phyloP scores from a whole-genome alignment of 2,329 filamentous ascomycete species.

The Penicillium sp. region DNA sequence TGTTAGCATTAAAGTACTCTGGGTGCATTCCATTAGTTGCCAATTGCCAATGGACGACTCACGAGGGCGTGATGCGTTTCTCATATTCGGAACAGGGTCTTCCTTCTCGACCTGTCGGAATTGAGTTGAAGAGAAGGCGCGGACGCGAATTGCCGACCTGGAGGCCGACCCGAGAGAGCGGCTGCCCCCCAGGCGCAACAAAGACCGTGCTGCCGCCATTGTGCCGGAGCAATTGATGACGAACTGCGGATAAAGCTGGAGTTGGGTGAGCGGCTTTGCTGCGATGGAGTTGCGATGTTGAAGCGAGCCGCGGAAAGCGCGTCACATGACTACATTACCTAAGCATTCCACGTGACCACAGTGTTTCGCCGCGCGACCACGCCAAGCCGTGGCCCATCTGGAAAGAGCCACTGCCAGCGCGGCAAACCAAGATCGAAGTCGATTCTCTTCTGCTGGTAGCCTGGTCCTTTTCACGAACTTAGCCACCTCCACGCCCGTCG shows the following conservation, averaged over 20 bases:
- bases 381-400: conserved; percentile 12
- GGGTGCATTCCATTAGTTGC: background rate
- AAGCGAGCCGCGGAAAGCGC: conserved; percentile 10
- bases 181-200: conserved; percentile 41
- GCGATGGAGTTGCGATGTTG: conserved; percentile 7
- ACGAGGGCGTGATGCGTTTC: conserved; percentile 55
- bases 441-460: conserved; percentile 20
- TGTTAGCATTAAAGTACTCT: background rate
- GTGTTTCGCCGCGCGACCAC: background rate
- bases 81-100: conserved; percentile 54
- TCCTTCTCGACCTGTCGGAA: conserved; percentile 41
- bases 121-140: conserved; percentile 38
- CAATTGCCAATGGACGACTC: conserved; percentile 23
- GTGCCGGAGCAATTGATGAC: conserved; percentile 19
- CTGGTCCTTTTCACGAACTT: conserved; percentile 15
- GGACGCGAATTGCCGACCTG: conserved; percentile 29
- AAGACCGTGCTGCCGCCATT: conserved; percentile 44
- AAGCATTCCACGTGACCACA: conserved; percentile 5
- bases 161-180: conserved; percentile 35
- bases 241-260: conserved; percentile 3
- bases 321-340: conserved; percentile 9
- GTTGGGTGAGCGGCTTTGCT: background rate
- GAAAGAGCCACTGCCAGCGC: conserved; percentile 16
- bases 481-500: background rate
- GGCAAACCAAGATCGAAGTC: conserved; percentile 16